These are phyloP conservation scores for Tetracladium marchalianum DNA, from an alignment of 495 filamentous ascomycete genomes.

Conservation along the genomic window DNA sequence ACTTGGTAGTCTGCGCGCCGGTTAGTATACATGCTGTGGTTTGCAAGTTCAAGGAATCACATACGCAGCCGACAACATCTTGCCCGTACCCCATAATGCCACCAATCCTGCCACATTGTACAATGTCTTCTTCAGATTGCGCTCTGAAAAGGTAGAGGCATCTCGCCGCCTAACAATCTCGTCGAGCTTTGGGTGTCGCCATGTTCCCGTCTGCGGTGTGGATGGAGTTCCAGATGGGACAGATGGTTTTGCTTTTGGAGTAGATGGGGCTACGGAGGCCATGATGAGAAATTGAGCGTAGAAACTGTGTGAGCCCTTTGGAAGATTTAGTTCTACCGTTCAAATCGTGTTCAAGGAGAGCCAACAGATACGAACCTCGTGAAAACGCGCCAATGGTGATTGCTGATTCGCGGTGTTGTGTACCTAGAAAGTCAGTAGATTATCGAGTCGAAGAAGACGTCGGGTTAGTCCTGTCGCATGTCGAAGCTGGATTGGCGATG, in stretches of 20 bases:
- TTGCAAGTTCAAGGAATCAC: neutral
- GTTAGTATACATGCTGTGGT: constrained; percentile 16
- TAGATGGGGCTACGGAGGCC: constrained; percentile 23
- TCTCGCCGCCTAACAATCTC: constrained; percentile 70
- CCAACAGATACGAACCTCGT: too few species aligned
- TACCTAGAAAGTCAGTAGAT: too few species aligned
- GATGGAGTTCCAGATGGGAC: constrained; percentile 11
- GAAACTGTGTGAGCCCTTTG: neutral
- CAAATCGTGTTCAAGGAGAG: too few species aligned
- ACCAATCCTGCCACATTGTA: constrained; percentile 53
- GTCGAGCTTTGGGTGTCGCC: constrained; percentile 73
- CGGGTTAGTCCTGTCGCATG: too few species aligned
- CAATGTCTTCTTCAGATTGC: constrained; percentile 52
- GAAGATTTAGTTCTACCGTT: too few species aligned
- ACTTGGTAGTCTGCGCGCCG: constrained; percentile 15
- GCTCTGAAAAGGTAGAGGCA: constrained; percentile 60
- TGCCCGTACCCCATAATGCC: constrained; percentile 24
- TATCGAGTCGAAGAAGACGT: too few species aligned
- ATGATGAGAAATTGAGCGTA: neutral
- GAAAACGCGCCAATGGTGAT: too few species aligned
- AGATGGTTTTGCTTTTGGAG: constrained; percentile 23
- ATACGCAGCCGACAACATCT: constrained; percentile 8
- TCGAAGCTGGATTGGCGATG: too few species aligned
- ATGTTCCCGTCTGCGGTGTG: constrained; percentile 62
- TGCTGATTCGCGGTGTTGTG: too few species aligned